A percentile compares a stretch with the other conserved stretches of the same genome.
Evolutionary conservation across 495 filamentous ascomycete species (phyloP).

Genomic region (Cryomyces antarcticus): DNA sequence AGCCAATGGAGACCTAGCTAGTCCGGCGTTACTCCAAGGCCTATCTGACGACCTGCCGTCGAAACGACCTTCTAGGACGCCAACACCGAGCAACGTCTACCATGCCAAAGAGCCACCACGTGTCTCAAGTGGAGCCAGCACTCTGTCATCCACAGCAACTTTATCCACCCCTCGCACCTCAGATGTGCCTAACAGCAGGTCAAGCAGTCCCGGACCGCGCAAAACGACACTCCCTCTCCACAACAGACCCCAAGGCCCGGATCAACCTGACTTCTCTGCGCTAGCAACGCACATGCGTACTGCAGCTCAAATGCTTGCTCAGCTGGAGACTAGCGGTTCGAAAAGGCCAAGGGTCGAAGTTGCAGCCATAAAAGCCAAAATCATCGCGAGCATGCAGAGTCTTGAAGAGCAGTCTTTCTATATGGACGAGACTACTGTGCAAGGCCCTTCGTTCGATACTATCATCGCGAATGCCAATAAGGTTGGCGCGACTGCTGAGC

Average conservation of each 20-base stretch:
- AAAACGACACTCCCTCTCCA: conserved; percentile 27
- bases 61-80: no score
- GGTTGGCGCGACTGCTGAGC: conserved; percentile 16
- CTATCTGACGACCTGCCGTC: conserved; percentile 17
- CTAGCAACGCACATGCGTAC: conserved; percentile 63
- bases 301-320: conserved; percentile 58
- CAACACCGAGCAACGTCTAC: no score
- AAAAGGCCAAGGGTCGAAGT: conserved; percentile 54
- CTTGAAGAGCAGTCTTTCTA: conserved; percentile 65
- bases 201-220: conserved; percentile 35
- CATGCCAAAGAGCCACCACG: conserved; percentile 5
- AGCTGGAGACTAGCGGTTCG: conserved; percentile 49
- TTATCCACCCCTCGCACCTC: conserved; percentile 39
- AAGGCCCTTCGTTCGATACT: conserved; percentile 46
- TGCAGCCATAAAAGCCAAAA: conserved; percentile 52
- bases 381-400: conserved; percentile 66
- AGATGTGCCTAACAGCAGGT: conserved; percentile 33
- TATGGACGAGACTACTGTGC: conserved; percentile 28
- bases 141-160: conserved; percentile 26
- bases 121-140: conserved; percentile 31
- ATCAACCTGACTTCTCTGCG: conserved; percentile 51
- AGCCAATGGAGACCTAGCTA: conserved; percentile 46
- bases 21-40: conserved; percentile 39
- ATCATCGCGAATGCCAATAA: conserved; percentile 42
- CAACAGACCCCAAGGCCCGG: conserved; percentile 13